These are phyloP conservation scores for Lachnellula suecica DNA, from an alignment of 2,329 filamentous ascomycete species.

Conservation along the genomic window DNA sequence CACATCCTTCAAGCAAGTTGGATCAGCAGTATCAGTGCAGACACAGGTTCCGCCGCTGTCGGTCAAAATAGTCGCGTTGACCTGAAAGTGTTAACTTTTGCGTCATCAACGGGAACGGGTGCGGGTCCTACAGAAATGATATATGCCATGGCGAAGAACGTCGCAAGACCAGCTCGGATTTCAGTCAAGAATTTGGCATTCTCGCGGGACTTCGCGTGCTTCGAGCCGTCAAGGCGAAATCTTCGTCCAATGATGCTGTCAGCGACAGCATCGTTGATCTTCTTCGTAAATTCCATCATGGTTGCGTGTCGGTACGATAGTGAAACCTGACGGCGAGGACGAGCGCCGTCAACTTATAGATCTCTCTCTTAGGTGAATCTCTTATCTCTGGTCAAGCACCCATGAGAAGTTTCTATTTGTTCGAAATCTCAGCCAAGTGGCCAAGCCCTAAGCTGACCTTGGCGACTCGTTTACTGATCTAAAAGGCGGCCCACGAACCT, in stretches of 20 bases:
- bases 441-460: too few species aligned
- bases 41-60: slow-evolving; percentile 75
- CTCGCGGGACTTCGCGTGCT: slow-evolving; percentile 55
- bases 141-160: slow-evolving; percentile 65
- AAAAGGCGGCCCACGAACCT: too few species aligned
- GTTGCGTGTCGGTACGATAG: too few species aligned
- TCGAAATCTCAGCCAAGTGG: too few species aligned
- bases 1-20: slow-evolving; percentile 19
- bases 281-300: slow-evolving; percentile 7
- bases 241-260: slow-evolving; percentile 63
- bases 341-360: too few species aligned
- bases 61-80: slow-evolving; percentile 32
- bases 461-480: too few species aligned
- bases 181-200: slow-evolving; percentile 78
- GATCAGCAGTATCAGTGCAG: slow-evolving; percentile 46
- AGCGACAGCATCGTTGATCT: slow-evolving; percentile 46
- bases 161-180: slow-evolving; percentile 75
- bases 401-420: too few species aligned
- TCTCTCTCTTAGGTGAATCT: too few species aligned
- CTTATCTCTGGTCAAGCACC: too few species aligned
- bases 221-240: slow-evolving; percentile 77
- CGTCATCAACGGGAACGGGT: slow-evolving; percentile 42
- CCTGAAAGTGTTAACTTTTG: neutral
- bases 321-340: too few species aligned
- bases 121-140: slow-evolving; percentile 75